Evolutionary conservation across 495 filamentous ascomycete species (phyloP).

Genomic region (Aspergillus saccharolyticus): DNA sequence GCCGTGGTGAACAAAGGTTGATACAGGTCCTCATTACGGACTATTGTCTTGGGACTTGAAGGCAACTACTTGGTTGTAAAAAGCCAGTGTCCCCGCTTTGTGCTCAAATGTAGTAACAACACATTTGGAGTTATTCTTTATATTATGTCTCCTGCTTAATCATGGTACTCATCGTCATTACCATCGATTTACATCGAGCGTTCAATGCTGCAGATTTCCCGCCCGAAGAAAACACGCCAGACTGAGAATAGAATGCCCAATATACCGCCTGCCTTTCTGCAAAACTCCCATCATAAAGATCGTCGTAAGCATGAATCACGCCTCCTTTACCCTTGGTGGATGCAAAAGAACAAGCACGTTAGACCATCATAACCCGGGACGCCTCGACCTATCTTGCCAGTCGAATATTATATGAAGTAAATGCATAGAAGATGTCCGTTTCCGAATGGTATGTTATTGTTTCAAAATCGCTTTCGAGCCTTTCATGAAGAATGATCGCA

Average conservation of each 20-base stretch:
- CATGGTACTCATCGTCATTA: background rate
- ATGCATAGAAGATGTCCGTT: background rate
- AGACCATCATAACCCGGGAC: constrained; percentile 1
- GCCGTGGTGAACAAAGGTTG: too few relatives aligned
- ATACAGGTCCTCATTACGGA: too few relatives aligned
- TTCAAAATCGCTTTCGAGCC: background rate
- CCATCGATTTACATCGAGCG: background rate
- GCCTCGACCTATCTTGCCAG: constrained; percentile 1
- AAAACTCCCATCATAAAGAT: background rate
- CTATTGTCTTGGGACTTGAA: too few relatives aligned
- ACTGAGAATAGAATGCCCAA: background rate
- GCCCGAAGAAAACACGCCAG: background rate
- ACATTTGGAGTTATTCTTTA: background rate
- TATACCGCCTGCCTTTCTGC: too few relatives aligned
- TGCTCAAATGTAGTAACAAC: background rate
- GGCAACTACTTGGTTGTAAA: too few relatives aligned
- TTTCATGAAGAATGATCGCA: background rate
- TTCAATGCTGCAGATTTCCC: background rate
- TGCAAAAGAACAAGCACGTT: background rate
- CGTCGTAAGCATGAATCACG: background rate
- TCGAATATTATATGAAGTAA: background rate
- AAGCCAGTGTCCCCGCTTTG: too few relatives aligned
- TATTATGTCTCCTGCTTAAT: background rate
- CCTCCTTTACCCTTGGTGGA: background rate
- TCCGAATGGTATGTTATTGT: background rate